Evolutionary conservation across 352 stramenopile genomes (phyloP).

Genomic region (Phytopythium vexans): DNA sequence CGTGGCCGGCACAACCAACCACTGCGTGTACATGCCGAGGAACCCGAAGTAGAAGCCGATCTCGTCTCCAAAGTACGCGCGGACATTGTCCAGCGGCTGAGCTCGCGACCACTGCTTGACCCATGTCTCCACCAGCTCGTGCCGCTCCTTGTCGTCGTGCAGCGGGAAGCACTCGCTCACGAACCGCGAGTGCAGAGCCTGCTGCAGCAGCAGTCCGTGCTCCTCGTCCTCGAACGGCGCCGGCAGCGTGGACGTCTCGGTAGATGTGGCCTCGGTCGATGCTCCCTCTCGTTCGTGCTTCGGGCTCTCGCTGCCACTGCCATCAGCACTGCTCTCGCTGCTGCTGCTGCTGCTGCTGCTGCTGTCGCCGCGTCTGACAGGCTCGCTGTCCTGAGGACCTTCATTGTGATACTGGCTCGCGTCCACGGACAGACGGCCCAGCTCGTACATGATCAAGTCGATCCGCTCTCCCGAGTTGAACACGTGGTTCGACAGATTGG

Average conservation of each 20-base stretch:
- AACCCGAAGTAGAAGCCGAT: conserved; percentile 99
- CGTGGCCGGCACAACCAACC: conserved; percentile 89
- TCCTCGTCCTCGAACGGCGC: conserved; percentile 64
- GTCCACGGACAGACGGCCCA: conserved; percentile 51
- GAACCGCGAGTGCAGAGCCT: conserved; percentile 63
- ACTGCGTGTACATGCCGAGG: conserved; percentile 94
- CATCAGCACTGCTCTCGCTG: conserved; percentile 1
- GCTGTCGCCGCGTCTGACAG: too few relatives aligned
- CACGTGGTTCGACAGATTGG: conserved; percentile 36
- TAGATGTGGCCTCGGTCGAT: neutral
- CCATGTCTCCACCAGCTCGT: conserved; percentile 61
- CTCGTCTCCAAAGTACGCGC: conserved; percentile 82
- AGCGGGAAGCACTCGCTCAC: conserved; percentile 72
- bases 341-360: too few relatives aligned
- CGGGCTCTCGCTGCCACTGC: conserved; percentile 2
- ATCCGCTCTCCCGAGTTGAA: conserved; percentile 74
- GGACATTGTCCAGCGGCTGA: conserved; percentile 58
- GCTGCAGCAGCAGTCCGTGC: conserved; percentile 60
- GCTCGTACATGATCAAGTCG: conserved; percentile 72
- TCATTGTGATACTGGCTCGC: conserved; percentile 7
- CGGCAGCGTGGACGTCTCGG: conserved; percentile 20
- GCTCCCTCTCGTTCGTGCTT: conserved; percentile 7
- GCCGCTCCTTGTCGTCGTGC: conserved; percentile 70
- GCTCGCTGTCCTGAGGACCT: too few relatives aligned
- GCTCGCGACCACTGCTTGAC: conserved; percentile 64